Evolutionary conservation across 73 alveolate species (phyloP), one percentile per base, ranked within the genome.

Genomic region (Paramecium pentaurelia): DNA sequence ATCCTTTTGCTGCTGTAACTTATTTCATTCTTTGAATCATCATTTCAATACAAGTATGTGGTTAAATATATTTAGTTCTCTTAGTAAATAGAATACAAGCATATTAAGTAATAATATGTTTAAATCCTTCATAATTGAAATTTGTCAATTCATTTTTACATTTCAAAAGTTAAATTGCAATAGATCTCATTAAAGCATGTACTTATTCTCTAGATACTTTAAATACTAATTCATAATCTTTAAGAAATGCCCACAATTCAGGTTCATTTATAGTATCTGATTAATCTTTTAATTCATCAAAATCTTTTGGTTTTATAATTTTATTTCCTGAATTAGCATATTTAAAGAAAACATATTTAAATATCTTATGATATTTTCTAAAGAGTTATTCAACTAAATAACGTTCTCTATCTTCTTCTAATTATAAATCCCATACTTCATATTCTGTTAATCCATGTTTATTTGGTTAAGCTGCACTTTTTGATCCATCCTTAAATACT

Each of bases 321-420:
- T 95, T 93, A 75, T 70, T 94, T 11, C 97, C 97, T 44, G 95
- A 80, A 58, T 96, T 96, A 3, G 97, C 77, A 80, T 96, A 96
- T 80, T 96, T 96, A 59, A 85, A 77, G 51, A 93, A 96, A 27
- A 93, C 92, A 86, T 88, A 88, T 54, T 93, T 95, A 93, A 94
- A 95, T 27, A 96, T 77, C 71, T 93, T 94, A 40, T 77, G 59
- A 64, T 88, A 95, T 70, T 89, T 96, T 92, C 94, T 96, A 95
- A 96, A 89, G 10, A 92, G 71, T 75, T 71, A 20, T 36, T 86
- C 86, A 6, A 96, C 93, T 5, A 95, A 73, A 70, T 93, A 96
- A 34, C 84, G 92, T 30, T 96, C 98, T 91, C 98, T 93, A 30
- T 95, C 95, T 37, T 96, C 98, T 47, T 96, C 98, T 36, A 92